phyloP scores from a whole-genome alignment of 495 filamentous ascomycete species.

The Talaromyces ruber region DNA sequence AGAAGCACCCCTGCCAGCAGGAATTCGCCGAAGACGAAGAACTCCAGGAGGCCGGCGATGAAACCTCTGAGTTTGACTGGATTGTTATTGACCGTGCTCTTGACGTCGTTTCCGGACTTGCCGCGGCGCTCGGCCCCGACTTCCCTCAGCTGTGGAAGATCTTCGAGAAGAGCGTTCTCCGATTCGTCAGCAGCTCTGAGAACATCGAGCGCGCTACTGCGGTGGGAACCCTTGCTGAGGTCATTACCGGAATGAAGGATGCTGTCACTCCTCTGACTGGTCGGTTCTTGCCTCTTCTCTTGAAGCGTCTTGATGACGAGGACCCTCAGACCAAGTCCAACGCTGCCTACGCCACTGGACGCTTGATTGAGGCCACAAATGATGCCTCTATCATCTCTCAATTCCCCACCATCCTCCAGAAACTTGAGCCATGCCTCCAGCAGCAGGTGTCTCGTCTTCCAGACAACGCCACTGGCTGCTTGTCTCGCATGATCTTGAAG shows the following conservation, averaged over 20 bases:
- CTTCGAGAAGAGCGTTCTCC: conserved; percentile 82
- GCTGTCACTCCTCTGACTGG: conserved; percentile 69
- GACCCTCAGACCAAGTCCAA: conserved; percentile 92
- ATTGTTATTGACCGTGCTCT: conserved; percentile 88
- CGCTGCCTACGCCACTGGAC: conserved; percentile 80
- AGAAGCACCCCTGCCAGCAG: conserved; percentile 85
- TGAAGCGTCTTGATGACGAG: conserved; percentile 83
- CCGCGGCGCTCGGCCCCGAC: conserved; percentile 69
- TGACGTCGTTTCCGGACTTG: conserved; percentile 77
- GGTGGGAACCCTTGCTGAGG: conserved; percentile 88
- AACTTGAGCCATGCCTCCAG: conserved; percentile 77
- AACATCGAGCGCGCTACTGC: conserved; percentile 78
- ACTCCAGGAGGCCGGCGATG: conserved; percentile 57
- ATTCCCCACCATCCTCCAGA: conserved; percentile 66
- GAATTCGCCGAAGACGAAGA: conserved; percentile 77
- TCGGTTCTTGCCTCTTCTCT: conserved; percentile 65
- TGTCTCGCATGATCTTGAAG: conserved; percentile 83
- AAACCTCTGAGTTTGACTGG: conserved; percentile 96
- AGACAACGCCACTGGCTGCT: conserved; percentile 91
- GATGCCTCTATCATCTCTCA: conserved; percentile 60
- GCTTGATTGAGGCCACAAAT: conserved; percentile 70
- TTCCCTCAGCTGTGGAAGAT: conserved; percentile 87
- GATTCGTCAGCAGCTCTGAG: conserved; percentile 77
- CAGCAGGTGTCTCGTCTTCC: conserved; percentile 66
- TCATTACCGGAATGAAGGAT: conserved; percentile 73